A percentile compares a stretch with the other conserved stretches of the same genome.
Conservation (phyloP, 352 stramenopile species). For the Globisporangium rhizosaccharum region DNA sequence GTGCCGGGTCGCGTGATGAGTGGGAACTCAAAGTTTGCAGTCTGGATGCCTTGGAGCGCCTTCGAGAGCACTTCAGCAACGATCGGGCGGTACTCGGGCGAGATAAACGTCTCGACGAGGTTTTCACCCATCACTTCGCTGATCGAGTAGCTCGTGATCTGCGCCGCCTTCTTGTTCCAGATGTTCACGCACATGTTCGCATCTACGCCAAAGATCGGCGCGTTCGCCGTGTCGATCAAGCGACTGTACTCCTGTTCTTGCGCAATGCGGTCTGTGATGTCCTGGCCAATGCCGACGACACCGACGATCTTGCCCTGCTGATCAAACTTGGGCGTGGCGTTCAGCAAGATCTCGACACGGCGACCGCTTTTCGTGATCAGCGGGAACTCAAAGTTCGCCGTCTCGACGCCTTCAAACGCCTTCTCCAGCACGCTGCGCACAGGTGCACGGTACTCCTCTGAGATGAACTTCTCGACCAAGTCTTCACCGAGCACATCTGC, state of each 20-base stretch:
- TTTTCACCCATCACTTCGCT: constrained; percentile 84
- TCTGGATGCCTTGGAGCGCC: constrained; percentile 66
- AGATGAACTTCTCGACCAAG: constrained; percentile 67
- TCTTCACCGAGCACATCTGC: constrained; percentile 61
- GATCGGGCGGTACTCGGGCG: constrained; percentile 53
- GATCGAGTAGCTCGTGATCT: constrained; percentile 88
- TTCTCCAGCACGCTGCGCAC: constrained; percentile 35
- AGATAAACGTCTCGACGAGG: constrained; percentile 84
- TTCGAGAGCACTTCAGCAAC: constrained; percentile 72
- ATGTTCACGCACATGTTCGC: constrained; percentile 75
- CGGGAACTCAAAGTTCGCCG: constrained; percentile 65
- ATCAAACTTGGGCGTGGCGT: constrained; percentile 55
- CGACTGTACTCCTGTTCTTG: constrained; percentile 42
- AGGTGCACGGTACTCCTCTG: constrained; percentile 26
- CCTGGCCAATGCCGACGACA: constrained; percentile 64
- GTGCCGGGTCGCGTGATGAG: constrained; percentile 64
- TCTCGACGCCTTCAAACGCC: constrained; percentile 31
- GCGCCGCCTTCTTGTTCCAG: constrained; percentile 86
- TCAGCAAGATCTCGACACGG: constrained; percentile 69
- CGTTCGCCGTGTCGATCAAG: constrained; percentile 65
- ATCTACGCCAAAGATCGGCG: constrained; percentile 66
- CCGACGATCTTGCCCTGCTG: constrained; percentile 58
- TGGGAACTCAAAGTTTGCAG: constrained; percentile 88
- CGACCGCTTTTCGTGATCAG: constrained; percentile 65
- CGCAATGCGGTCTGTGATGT: constrained; percentile 43